phyloP scores from a whole-genome alignment of 2,329 filamentous ascomycete species.

The Apiospora sp. region DNA sequence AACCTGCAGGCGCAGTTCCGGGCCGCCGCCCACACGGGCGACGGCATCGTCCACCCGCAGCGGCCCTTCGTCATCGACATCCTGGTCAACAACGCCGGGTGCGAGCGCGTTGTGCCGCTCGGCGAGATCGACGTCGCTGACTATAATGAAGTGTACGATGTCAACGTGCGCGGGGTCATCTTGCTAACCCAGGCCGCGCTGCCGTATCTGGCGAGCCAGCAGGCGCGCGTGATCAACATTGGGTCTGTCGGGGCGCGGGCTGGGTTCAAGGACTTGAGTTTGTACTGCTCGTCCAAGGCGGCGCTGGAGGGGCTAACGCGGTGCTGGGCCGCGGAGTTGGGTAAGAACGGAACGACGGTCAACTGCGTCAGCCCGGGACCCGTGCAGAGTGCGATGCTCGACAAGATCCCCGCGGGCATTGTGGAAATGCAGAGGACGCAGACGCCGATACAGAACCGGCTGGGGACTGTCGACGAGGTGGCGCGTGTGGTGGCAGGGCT shows the following conservation, averaged over 20 bases:
- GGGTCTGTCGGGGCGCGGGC: constrained; percentile 59
- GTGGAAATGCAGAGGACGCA: constrained; percentile 56
- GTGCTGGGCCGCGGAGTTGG: constrained; percentile 66
- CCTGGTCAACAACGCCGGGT: constrained; percentile 50
- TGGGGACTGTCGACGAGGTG: constrained; percentile 62
- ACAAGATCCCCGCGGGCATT: constrained; percentile 57
- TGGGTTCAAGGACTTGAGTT: constrained; percentile 53
- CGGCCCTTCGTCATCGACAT: constrained; percentile 39
- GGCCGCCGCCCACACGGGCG: constrained; percentile 12
- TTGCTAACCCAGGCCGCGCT: constrained; percentile 62
- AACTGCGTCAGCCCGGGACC: constrained; percentile 68
- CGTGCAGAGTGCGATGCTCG: constrained; percentile 64
- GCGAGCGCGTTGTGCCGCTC: constrained; percentile 46
- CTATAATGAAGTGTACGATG: constrained; percentile 61
- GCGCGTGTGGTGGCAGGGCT: constrained; percentile 64
- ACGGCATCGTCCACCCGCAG: constrained; percentile 27
- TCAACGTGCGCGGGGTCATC: constrained; percentile 64
- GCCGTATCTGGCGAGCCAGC: constrained; percentile 52
- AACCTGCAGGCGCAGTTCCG: constrained; percentile 13
- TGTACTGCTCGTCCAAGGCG: constrained; percentile 66
- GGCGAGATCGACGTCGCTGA: constrained; percentile 54
- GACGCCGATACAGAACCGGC: constrained; percentile 59
- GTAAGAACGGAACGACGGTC: constrained; percentile 63
- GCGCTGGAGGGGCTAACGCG: constrained; percentile 68
- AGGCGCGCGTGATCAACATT: constrained; percentile 65